Base-by-base conservation (phyloP, 768 basidiomycete species). In the Pisolithus tinctorius region DNA sequence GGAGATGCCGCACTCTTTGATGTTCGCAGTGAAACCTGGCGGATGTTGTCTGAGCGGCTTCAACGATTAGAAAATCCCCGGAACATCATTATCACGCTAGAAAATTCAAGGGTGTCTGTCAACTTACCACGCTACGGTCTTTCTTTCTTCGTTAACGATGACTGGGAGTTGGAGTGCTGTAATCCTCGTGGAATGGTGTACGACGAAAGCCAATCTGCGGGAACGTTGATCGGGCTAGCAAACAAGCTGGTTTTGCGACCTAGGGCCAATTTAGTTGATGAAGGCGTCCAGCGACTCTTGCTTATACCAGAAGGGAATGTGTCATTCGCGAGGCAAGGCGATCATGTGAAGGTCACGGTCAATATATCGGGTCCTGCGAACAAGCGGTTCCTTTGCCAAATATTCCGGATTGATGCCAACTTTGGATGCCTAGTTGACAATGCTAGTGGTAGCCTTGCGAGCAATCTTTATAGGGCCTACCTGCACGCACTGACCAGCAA, bases 401-500 rank as follows among this genome's bases (percentile, higher is more conserved):
- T 57, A 25, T 70, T 66, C 37, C 42, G 36, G 6, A 41, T 70
- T 29, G 62, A 70, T 36, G 48, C 27, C 1, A 49, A 59, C 26
- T 58, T 68, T 5, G 57, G 66, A n/a, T 57, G 59, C 26, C 51
- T 71, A 11, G 38, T 16, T 2, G 62, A 63, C 4, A 56, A 61
- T 38, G 50, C 39, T 4, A 20, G 20, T 20, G 20, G 20, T 20
- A 62, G 51, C 11, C 44, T 67, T 31, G 47, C 29, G 1, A 61
- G 58, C 48, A 54, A 49, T 29, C 61, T 72, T 13, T 72, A 64
- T 53, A 66, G 61, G 42, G 63, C 67, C 2, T 70, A 72, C 43
- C 61, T 79, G 6, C 78, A 79, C 48, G 69, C 70, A 6, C 45
- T 71, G 16, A 76, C 70, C 0, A 70, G 70, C 29, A 65, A 66